These are phyloP conservation scores for Zygosaccharomyces kombuchaensis DNA, from an alignment of 805 yeast species.

Conservation along the genomic window DNA sequence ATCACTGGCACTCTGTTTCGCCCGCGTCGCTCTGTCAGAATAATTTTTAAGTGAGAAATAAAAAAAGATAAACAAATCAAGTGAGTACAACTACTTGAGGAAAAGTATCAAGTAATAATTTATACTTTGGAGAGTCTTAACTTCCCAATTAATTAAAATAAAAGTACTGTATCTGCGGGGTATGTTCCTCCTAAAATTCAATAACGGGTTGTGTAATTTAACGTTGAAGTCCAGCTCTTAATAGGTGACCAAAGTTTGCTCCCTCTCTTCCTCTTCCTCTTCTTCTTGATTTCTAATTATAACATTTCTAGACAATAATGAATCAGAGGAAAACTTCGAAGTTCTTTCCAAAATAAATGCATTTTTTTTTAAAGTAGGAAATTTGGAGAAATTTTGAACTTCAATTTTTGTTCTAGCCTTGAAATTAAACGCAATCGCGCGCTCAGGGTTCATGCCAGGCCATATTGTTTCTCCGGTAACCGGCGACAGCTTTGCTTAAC, in stretches of 20 bases:
- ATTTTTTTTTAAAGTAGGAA: background rate
- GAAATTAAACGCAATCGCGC: background rate
- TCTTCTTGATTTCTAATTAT: background rate
- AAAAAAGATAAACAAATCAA: background rate
- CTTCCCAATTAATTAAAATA: too few relatives aligned
- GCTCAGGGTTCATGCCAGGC: background rate
- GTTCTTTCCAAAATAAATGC: background rate
- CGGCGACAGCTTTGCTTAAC: background rate
- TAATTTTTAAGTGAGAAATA: background rate
- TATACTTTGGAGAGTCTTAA: too few relatives aligned
- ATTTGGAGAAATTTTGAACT: background rate
- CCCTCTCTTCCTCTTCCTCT: background rate
- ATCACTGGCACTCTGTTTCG: slow-evolving; percentile 1
- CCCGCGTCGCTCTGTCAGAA: slow-evolving; percentile 2
- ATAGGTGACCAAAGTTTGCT: too few relatives aligned
- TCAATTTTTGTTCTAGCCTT: background rate
- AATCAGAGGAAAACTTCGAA: background rate
- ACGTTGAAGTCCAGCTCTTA: too few relatives aligned
- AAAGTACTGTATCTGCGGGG: too few relatives aligned
- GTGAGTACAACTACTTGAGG: background rate
- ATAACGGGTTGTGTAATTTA: too few relatives aligned
- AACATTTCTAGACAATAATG: background rate
- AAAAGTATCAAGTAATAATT: too few relatives aligned
- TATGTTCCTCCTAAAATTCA: too few relatives aligned
- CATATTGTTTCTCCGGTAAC: background rate